Base-by-base conservation (phyloP, 2,329 filamentous ascomycete genomes). In the Sporothrix luriei region DNA sequence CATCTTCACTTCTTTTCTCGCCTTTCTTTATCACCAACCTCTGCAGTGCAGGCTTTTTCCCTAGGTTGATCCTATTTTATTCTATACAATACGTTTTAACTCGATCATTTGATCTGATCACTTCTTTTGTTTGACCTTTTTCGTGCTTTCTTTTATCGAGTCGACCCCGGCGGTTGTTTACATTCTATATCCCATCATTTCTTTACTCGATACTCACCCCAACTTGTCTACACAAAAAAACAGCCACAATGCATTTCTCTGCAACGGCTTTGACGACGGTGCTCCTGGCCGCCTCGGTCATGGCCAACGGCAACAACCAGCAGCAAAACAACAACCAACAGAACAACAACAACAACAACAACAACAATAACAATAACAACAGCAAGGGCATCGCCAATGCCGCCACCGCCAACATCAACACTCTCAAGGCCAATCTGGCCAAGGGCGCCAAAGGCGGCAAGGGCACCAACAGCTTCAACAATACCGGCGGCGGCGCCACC, bases 241-340 rank as follows among this genome's bases (percentile, higher is more conserved):
- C 19, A 16, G 19, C 48, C 68, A 73, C 48, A 49, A 75, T 75
- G 74, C 73, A 73, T 68, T 70, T 75, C 66, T 75, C 74, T 0
- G 68, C 67, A 16, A 43, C 69, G n/a, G 70, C 68, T 43, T 59
- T 75, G 24, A 68, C 73, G 24, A 65, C 70, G 14, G 59, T 74
- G 19, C 49, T 75, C 33, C 71, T 75, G 55, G 65, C 69, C 69
- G 33, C 57, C 26, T 49, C 69, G 49, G 69, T 38, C 40, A 5
- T 70, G 66, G 69, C 65, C 24, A 57, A 38, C n/a, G 14, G 38
- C 21, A 62, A 24, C 55, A 11, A 7, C 38, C 38, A 43, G 19
- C 59, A 62, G 21, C 40, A 64, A 14, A 26, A 48, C 11, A 48
- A 62, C 40, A 21, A 40, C 46, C 24, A 65, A 10, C 46, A 65